Percentiles rank a stretch among this genome's conserved stretches.
phyloP scores from a whole-genome alignment of 2,329 filamentous ascomycete species.

The Helicocarpus griseus region DNA sequence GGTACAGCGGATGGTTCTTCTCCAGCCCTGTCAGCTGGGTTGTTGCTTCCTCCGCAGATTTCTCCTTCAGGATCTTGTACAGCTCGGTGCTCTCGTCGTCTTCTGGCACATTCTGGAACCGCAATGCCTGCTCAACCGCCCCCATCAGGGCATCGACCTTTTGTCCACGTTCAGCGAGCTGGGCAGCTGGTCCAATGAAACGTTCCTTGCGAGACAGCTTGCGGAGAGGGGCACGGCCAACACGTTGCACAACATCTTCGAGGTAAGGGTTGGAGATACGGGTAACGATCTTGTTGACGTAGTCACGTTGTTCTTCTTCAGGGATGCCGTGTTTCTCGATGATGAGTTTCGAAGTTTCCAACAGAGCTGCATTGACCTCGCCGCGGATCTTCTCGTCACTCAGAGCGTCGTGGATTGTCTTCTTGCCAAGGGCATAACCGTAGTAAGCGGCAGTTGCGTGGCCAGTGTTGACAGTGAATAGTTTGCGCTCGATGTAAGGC shows the following conservation, averaged over 20 bases:
- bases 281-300: slow-evolving; percentile 83
- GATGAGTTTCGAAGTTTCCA: slow-evolving; percentile 80
- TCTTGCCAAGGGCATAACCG: slow-evolving; percentile 76
- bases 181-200: slow-evolving; percentile 83
- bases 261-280: slow-evolving; percentile 90
- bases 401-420: slow-evolving; percentile 81
- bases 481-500: slow-evolving; percentile 97
- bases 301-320: slow-evolving; percentile 65
- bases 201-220: slow-evolving; percentile 94
- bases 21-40: slow-evolving; percentile 74
- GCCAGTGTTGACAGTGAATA: slow-evolving; percentile 98
- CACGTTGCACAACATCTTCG: slow-evolving; percentile 87
- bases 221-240: slow-evolving; percentile 85
- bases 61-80: slow-evolving; percentile 71
- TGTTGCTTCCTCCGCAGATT: slow-evolving; percentile 64
- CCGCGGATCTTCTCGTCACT: slow-evolving; percentile 68
- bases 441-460: slow-evolving; percentile 96
- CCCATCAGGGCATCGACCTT: slow-evolving; percentile 65
- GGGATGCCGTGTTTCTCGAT: slow-evolving; percentile 76
- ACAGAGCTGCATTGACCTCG: slow-evolving; percentile 68
- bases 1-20: slow-evolving; percentile 64
- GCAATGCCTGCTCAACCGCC: slow-evolving; percentile 82
- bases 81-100: slow-evolving; percentile 85
- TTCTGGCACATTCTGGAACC: slow-evolving; percentile 87
- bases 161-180: slow-evolving; percentile 73